These are phyloP conservation scores for Trametes gibbosa DNA, from an alignment of 768 basidiomycete species.

Conservation along the genomic window DNA sequence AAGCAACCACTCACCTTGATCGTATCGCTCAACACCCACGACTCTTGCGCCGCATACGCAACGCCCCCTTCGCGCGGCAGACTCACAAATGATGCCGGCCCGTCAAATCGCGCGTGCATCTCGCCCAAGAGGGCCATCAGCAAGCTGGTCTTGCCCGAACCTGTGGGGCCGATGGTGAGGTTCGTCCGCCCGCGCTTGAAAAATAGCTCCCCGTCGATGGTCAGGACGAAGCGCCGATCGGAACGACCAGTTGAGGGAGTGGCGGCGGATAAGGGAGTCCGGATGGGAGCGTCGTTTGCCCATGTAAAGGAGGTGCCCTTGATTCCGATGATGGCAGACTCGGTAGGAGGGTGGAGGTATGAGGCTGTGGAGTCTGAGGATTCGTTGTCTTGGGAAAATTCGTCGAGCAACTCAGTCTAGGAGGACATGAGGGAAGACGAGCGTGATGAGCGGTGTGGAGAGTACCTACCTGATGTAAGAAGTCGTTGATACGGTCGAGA, in stretches of 20 bases:
- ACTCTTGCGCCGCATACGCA: slow-evolving; percentile 78
- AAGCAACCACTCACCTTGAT: slow-evolving; percentile 42
- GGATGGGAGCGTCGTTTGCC: slow-evolving; percentile 36
- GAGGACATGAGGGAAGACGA: no score
- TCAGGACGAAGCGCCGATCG: slow-evolving; percentile 45
- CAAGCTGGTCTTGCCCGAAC: slow-evolving; percentile 57
- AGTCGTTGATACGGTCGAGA: slow-evolving; percentile 53
- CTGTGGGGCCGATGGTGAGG: slow-evolving; percentile 55
- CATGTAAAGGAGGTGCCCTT: slow-evolving; percentile 56
- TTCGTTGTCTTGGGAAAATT: slow-evolving; percentile 27
- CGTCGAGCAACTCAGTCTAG: slow-evolving; percentile 49
- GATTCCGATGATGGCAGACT: slow-evolving; percentile 44
- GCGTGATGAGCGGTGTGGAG: not conserved
- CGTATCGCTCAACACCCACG: slow-evolving; percentile 81
- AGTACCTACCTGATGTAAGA: slow-evolving; percentile 35
- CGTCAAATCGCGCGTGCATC: slow-evolving; percentile 56
- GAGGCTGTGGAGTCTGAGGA: not conserved
- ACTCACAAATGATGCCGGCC: slow-evolving; percentile 60
- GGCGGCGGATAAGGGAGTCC: slow-evolving; percentile 30
- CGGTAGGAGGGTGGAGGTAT: not conserved
- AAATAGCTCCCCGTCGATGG: slow-evolving; percentile 46
- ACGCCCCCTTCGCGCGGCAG: slow-evolving; percentile 69
- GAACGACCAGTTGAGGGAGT: slow-evolving; percentile 18
- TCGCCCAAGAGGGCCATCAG: slow-evolving; percentile 41
- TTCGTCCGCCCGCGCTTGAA: slow-evolving; percentile 54